Conservation (phyloP, 2,329 filamentous ascomycete genomes). For the Falciphora oryzae region DNA sequence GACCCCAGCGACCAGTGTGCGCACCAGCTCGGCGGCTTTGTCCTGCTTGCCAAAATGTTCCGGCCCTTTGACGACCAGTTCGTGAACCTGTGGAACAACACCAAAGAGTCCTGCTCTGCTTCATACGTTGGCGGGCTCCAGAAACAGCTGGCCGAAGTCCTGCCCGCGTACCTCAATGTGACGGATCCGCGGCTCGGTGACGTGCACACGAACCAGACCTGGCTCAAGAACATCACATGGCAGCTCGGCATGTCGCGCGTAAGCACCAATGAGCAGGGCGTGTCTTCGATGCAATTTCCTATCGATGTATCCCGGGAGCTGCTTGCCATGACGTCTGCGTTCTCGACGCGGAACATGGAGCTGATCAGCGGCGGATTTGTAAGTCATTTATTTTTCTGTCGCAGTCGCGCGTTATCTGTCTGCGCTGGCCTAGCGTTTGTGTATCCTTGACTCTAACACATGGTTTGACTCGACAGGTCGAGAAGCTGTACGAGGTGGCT, state of each 20-base stretch:
- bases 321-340: constrained; percentile 61
- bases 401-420: neutral
- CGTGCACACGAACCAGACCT: constrained; percentile 54
- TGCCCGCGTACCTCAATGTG: constrained; percentile 45
- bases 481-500: constrained; percentile 74
- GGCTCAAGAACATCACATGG: constrained; percentile 60
- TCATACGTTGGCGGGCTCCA: constrained; percentile 53
- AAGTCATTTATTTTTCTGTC: constrained; percentile 25
- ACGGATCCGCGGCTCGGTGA: constrained; percentile 50
- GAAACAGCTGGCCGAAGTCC: constrained; percentile 53
- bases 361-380: constrained; percentile 69
- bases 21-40: constrained; percentile 49
- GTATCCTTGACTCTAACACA: neutral
- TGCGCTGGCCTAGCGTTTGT: neutral
- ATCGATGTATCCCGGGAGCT: constrained; percentile 58
- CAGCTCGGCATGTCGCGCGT: constrained; percentile 44
- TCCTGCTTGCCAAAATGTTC: constrained; percentile 58
- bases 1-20: constrained; percentile 51
- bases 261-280: constrained; percentile 39
- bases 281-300: constrained; percentile 56
- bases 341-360: constrained; percentile 68
- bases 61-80: constrained; percentile 61
- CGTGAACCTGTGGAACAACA: constrained; percentile 61
- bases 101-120: constrained; percentile 48
- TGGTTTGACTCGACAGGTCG: constrained; percentile 45